Evolutionary conservation across 768 basidiomycete genomes (phyloP).

Genomic region (Tylopilus sp.): DNA sequence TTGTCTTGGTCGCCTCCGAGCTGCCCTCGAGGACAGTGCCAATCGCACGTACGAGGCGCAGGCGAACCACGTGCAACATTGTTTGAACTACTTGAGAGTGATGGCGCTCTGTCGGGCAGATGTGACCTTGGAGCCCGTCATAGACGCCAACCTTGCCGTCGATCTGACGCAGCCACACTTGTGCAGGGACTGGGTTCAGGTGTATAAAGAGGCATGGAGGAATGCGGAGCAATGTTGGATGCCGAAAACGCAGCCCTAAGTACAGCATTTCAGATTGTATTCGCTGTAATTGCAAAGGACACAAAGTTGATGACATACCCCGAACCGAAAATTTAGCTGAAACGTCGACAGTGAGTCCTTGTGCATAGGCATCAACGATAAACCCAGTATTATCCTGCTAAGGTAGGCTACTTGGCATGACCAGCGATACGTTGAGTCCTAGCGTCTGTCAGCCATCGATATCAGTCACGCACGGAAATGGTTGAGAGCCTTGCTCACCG

Average conservation of each 20-base stretch:
- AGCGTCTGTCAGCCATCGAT: too few relatives aligned
- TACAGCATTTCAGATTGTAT: not conserved
- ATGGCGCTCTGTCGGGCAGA: slow-evolving; percentile 45
- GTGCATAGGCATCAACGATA: too few relatives aligned
- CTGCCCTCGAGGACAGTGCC: slow-evolving; percentile 16
- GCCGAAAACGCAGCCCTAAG: not conserved
- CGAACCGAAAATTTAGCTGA: not conserved
- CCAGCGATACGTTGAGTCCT: too few relatives aligned
- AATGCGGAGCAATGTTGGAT: slow-evolving; percentile 10
- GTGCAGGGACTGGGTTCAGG: slow-evolving; percentile 27
- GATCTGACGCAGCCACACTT: slow-evolving; percentile 23
- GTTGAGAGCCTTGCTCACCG: too few relatives aligned
- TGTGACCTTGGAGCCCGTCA: slow-evolving; percentile 44
- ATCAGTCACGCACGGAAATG: too few relatives aligned
- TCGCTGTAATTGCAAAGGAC: not conserved
- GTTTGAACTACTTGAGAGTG: slow-evolving; percentile 47
- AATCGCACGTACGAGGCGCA: slow-evolving; percentile 16
- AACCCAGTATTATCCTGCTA: too few relatives aligned
- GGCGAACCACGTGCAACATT: slow-evolving; percentile 36
- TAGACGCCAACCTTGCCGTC: slow-evolving; percentile 14
- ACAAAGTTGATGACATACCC: not conserved
- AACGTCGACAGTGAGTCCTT: too few relatives aligned
- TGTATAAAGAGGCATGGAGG: slow-evolving; percentile 22
- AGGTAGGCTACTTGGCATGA: too few relatives aligned
- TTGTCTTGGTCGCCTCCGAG: slow-evolving; percentile 32